Conservation (phyloP, 2,329 filamentous ascomycete species). For the Fusarium ambrosium region DNA sequence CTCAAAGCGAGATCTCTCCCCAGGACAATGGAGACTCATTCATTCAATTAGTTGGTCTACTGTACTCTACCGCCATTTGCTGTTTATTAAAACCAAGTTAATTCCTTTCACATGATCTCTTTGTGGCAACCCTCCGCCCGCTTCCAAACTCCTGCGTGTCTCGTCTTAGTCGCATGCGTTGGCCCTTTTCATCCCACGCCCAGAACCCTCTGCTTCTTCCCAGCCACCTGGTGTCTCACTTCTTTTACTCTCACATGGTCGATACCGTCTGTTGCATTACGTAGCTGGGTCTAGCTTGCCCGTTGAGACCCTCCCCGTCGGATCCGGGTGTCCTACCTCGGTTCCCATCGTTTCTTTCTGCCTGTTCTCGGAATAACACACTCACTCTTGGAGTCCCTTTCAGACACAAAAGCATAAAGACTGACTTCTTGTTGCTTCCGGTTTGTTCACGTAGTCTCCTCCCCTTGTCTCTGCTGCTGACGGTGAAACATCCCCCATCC, state of each 20-base stretch:
- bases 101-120: constrained; percentile 43
- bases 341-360: constrained; percentile 4
- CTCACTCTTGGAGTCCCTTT: constrained; percentile 9
- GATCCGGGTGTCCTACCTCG: constrained; percentile 19
- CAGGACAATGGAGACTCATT: constrained; percentile 34
- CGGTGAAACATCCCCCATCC: constrained; percentile 19
- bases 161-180: constrained; percentile 42
- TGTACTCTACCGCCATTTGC: constrained; percentile 17
- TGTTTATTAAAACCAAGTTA: neutral
- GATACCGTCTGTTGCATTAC: neutral
- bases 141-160: constrained; percentile 36
- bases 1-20: constrained; percentile 37
- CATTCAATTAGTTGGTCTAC: neutral
- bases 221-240: constrained; percentile 45
- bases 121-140: constrained; percentile 36
- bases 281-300: neutral
- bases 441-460: constrained; percentile 7
- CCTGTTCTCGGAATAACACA: constrained; percentile 13
- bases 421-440: constrained; percentile 11
- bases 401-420: constrained; percentile 23
- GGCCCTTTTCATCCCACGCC: constrained; percentile 26
- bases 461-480: constrained; percentile 5
- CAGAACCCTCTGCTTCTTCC: constrained; percentile 29
- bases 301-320: neutral
- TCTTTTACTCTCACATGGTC: constrained; percentile 17